A percentile compares a stretch with the other conserved stretches of the same genome.
These are phyloP conservation scores for Leishmania arabica DNA, from an alignment of 208 protist species.

Conservation along the genomic window DNA sequence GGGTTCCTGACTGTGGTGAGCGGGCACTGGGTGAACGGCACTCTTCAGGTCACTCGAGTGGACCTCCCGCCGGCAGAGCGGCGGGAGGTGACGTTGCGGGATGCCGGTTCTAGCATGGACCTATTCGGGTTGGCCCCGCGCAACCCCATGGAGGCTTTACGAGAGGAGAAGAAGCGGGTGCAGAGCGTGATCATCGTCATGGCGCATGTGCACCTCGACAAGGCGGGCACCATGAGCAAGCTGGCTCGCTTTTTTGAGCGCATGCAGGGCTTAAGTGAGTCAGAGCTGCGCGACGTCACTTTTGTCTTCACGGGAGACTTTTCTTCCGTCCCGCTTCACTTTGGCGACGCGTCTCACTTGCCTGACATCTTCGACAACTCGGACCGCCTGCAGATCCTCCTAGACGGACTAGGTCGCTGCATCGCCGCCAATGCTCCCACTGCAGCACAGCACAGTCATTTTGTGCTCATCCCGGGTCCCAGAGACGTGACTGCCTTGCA, in stretches of 20 bases:
- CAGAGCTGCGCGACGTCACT: slow-evolving; percentile 77
- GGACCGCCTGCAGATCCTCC: slow-evolving; percentile 48
- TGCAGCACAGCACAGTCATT: slow-evolving; percentile 73
- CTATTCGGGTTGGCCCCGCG: slow-evolving; percentile 71
- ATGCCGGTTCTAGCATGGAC: slow-evolving; percentile 58
- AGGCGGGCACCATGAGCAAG: slow-evolving; percentile 48
- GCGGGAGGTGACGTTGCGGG: slow-evolving; percentile 60
- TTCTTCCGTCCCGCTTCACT: slow-evolving; percentile 61
- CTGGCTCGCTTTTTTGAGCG: slow-evolving; percentile 73
- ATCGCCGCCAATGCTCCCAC: slow-evolving; percentile 67
- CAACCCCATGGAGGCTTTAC: slow-evolving; percentile 45
- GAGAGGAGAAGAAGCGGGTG: slow-evolving; percentile 67
- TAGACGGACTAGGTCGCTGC: slow-evolving; percentile 60
- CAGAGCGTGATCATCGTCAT: slow-evolving; percentile 79
- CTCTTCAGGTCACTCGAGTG: slow-evolving; percentile 47
- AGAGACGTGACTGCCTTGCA: slow-evolving; percentile 68
- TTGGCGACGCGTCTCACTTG: slow-evolving; percentile 83
- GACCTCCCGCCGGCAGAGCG: slow-evolving; percentile 78
- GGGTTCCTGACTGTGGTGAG: slow-evolving; percentile 74
- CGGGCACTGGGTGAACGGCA: slow-evolving; percentile 58
- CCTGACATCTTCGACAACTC: slow-evolving; percentile 66
- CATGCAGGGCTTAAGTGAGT: slow-evolving; percentile 82
- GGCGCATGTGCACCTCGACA: slow-evolving; percentile 84
- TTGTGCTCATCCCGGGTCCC: slow-evolving; percentile 83
- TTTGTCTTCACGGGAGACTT: slow-evolving; percentile 86